Conservation (phyloP, 2,329 filamentous ascomycete species). For the Zymoseptoria tritici region DNA sequence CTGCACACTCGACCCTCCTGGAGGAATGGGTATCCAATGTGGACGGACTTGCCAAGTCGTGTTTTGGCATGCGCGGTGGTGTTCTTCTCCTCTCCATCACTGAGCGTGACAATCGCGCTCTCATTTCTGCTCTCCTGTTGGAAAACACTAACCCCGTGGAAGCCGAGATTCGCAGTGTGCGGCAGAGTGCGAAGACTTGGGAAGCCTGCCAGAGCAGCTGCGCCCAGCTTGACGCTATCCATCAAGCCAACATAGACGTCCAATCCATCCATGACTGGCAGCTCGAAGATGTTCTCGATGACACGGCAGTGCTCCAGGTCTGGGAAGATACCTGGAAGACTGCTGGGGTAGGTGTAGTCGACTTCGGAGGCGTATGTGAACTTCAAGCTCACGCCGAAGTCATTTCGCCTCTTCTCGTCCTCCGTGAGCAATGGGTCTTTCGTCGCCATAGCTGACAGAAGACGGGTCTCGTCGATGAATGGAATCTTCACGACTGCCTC, state of each 20-base stretch:
- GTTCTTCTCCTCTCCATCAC: slow-evolving; percentile 63
- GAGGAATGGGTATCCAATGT: slow-evolving; percentile 90
- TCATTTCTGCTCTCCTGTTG: slow-evolving; percentile 93
- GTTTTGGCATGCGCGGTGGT: slow-evolving; percentile 64
- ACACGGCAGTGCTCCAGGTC: slow-evolving; percentile 82
- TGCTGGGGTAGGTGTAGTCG: slow-evolving; percentile 79
- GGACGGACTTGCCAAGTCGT: slow-evolving; percentile 77
- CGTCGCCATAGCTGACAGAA: slow-evolving; percentile 77
- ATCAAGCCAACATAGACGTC: slow-evolving; percentile 79
- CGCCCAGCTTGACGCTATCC: slow-evolving; percentile 73
- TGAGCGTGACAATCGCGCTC: slow-evolving; percentile 85
- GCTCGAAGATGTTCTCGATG: slow-evolving; percentile 90
- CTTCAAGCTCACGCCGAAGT: slow-evolving; percentile 85
- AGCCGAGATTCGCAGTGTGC: slow-evolving; percentile 72
- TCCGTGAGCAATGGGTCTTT: slow-evolving; percentile 70
- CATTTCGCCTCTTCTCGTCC: slow-evolving; percentile 75
- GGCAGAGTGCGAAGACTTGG: slow-evolving; percentile 81
- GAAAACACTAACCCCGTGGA: slow-evolving; percentile 89
- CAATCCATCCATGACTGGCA: slow-evolving; percentile 84
- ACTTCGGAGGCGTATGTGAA: slow-evolving; percentile 76
- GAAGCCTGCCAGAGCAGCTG: slow-evolving; percentile 83
- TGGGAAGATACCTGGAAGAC: slow-evolving; percentile 81
- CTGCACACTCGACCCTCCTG: slow-evolving; percentile 85
- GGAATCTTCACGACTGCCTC: slow-evolving; percentile 98
- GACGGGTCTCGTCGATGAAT: slow-evolving; percentile 87